Percentiles rank a stretch among this genome's conserved stretches.
Evolutionary conservation across 257 asterid species (phyloP).

Genomic region (Capsicum rhomboideum): DNA sequence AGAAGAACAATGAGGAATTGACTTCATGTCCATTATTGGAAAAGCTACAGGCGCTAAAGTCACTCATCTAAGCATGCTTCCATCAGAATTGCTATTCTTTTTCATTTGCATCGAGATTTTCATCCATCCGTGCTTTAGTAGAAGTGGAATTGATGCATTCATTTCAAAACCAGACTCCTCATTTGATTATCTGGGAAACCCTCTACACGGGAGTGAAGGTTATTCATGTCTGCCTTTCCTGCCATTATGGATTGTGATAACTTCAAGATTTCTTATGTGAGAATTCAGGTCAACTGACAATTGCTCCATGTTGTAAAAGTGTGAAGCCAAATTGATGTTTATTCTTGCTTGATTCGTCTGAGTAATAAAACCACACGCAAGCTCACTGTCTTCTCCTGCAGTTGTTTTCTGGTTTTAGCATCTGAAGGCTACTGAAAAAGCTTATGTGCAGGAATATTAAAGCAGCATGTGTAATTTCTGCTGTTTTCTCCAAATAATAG

Average conservation of each 20-base stretch:
- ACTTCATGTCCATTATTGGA: neutral
- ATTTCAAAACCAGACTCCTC: neutral
- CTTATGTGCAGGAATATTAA: neutral
- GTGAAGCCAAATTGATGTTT: neutral
- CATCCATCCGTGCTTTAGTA: neutral
- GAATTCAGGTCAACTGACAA: neutral
- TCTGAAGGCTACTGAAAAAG: neutral
- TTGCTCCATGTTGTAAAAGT: neutral
- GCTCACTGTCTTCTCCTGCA: neutral
- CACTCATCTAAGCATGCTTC: neutral
- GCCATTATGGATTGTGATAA: neutral
- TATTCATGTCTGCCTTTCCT: neutral
- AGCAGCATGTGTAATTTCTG: neutral
- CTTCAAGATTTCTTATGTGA: neutral
- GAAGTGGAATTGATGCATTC: neutral
- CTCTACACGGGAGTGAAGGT: neutral
- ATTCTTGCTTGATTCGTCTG: neutral
- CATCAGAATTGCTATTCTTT: neutral
- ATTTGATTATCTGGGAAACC: neutral
- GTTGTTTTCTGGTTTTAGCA: neutral
- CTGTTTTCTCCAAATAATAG: neutral
- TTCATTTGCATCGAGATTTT: neutral
- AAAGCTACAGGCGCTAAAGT: neutral
- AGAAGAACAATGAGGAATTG: neutral
- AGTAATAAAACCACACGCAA: neutral